Conservation (phyloP, 148 eudicot species). For the Cornus suecica region DNA sequence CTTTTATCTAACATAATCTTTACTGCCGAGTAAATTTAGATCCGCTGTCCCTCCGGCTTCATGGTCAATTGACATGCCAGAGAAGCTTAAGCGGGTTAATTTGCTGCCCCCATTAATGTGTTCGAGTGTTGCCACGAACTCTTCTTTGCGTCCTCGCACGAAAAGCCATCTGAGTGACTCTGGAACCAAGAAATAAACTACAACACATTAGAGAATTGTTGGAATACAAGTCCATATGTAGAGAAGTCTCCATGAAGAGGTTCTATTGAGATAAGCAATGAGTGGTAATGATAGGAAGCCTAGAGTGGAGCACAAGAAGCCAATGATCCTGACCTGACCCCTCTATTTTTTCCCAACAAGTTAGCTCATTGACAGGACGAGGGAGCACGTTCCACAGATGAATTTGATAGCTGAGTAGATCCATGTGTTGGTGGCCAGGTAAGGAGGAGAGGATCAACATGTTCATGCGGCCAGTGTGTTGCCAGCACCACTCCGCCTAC, state of each 20-base stretch:
- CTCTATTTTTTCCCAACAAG: constrained; percentile 63
- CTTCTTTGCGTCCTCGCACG: constrained; percentile 39
- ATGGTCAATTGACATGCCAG: no score
- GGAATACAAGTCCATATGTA: constrained; percentile 56
- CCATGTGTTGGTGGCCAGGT: constrained; percentile 38
- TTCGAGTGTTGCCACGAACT: constrained; percentile 41
- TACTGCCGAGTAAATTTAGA: constrained; percentile 46
- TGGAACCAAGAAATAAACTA: constrained; percentile 29
- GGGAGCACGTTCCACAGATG: constrained; percentile 50
- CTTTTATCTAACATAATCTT: constrained; percentile 29
- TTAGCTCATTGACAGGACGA: constrained; percentile 66
- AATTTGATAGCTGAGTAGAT: constrained; percentile 46
- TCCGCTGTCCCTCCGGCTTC: background rate
- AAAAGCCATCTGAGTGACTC: constrained; percentile 84
- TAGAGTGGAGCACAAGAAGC: constrained; percentile 48
- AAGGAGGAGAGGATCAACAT: constrained; percentile 38
- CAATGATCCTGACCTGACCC: constrained; percentile 51
- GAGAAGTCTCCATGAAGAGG: constrained; percentile 50
- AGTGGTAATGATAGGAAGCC: constrained; percentile 63
- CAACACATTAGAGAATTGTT: constrained; percentile 36
- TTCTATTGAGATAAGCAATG: constrained; percentile 38
- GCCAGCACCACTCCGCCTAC: constrained; percentile 49
- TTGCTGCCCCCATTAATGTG: constrained; percentile 24
- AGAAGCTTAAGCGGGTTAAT: no score
- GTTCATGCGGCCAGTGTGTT: constrained; percentile 58